Evolutionary conservation across 2,329 filamentous ascomycete species (phyloP).

Genomic region (Xylariaceae sp.): DNA sequence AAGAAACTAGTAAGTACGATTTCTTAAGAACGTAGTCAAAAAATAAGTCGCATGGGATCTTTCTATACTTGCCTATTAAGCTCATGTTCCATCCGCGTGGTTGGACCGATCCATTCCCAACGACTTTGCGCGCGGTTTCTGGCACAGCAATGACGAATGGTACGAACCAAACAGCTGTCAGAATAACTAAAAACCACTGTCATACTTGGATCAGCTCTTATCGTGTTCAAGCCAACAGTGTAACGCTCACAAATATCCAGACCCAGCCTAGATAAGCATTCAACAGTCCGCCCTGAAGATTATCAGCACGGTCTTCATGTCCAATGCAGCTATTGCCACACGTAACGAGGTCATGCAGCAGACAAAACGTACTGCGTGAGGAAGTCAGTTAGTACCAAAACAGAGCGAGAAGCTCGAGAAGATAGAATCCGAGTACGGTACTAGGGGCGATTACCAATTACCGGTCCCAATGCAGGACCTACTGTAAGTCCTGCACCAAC

Average conservation of each 20-base stretch:
- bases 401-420: background rate
- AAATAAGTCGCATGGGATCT: no score
- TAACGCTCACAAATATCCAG: conserved; percentile 56
- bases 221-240: no score
- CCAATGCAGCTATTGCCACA: background rate
- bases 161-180: conserved; percentile 48
- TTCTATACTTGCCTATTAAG: no score
- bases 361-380: no score
- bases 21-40: no score
- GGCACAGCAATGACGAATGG: conserved; percentile 57
- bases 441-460: conserved; percentile 10
- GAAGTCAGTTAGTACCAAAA: background rate
- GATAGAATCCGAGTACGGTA: no score
- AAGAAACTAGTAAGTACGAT: no score
- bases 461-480: conserved; percentile 43
- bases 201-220: no score
- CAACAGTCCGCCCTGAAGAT: conserved; percentile 53
- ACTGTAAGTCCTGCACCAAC: conserved; percentile 59
- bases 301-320: conserved; percentile 50
- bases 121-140: conserved; percentile 57
- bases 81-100: conserved; percentile 59
- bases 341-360: no score
- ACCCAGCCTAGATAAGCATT: conserved; percentile 64
- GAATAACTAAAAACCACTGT: conserved; percentile 56
- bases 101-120: conserved; percentile 61